phyloP scores from a whole-genome alignment of 768 basidiomycete species.

The Hericium alpestre region DNA sequence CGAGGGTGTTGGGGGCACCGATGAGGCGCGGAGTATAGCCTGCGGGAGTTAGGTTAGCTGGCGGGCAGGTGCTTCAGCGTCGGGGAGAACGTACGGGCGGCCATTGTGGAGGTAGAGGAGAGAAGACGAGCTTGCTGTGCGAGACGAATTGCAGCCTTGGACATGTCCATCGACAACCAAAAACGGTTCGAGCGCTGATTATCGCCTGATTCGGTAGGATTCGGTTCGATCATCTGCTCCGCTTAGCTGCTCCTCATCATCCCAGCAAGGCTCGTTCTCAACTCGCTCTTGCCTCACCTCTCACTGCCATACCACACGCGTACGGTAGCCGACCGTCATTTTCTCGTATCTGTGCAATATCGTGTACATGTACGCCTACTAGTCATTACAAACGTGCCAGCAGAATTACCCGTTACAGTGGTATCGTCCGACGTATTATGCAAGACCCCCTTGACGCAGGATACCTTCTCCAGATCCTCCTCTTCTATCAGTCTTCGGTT shows the following conservation, averaged over 20 bases:
- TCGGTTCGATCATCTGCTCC: not conserved
- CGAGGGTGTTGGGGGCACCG: constrained; percentile 88
- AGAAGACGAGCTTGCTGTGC: constrained; percentile 54
- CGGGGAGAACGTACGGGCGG: constrained; percentile 33
- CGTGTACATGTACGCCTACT: not conserved
- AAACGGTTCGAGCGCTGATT: not conserved
- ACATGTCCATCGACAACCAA: constrained; percentile 7
- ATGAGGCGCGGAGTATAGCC: constrained; percentile 70
- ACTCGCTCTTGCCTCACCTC: no score
- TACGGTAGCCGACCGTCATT: not conserved
- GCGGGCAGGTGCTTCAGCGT: no score
- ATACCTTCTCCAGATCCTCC: constrained; percentile 24
- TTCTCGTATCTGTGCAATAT: not conserved
- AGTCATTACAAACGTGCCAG: no score
- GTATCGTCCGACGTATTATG: constrained; percentile 8
- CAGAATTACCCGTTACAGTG: not conserved
- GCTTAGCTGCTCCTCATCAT: not conserved
- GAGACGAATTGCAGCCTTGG: constrained; percentile 31
- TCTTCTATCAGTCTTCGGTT: constrained; percentile 10
- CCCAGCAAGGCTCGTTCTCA: not conserved
- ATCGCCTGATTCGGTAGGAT: not conserved
- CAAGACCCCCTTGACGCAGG: constrained; percentile 31
- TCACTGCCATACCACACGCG: no score
- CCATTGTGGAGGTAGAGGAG: constrained; percentile 39
- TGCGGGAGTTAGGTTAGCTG: constrained; percentile 17